These are phyloP conservation scores for Sherardia arvensis DNA, from an alignment of 257 asterid species.

Conservation along the genomic window DNA sequence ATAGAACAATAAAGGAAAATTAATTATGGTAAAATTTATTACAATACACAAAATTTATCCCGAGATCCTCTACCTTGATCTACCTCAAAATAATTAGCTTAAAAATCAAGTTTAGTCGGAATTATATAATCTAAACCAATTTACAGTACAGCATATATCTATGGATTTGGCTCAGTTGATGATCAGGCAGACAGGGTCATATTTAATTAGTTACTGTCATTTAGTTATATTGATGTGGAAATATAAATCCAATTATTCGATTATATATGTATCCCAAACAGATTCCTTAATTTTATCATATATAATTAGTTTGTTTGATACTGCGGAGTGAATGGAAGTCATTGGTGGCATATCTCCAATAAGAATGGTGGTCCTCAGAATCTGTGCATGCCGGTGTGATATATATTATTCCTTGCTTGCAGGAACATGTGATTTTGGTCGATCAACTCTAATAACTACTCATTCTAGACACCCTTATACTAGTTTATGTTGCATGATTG, in stretches of 20 bases:
- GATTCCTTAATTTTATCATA: neutral
- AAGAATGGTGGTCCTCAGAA: neutral
- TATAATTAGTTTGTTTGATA: neutral
- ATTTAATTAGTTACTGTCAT: neutral
- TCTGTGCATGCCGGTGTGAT: constrained; percentile 2
- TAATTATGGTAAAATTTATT: too few relatives aligned
- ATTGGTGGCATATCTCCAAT: neutral
- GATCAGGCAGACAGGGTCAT: too few relatives aligned
- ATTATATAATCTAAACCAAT: too few relatives aligned
- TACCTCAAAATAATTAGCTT: too few relatives aligned
- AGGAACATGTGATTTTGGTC: constrained; percentile 13
- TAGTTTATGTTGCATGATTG: constrained; percentile 21
- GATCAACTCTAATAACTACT: constrained; percentile 5
- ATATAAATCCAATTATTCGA: neutral
- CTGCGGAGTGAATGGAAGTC: neutral
- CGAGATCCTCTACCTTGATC: neutral
- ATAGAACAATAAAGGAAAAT: too few relatives aligned
- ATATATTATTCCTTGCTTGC: constrained; percentile 10
- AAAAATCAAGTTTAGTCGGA: too few relatives aligned
- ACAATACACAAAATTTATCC: too few relatives aligned
- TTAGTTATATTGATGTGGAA: neutral
- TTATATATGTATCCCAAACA: too few relatives aligned
- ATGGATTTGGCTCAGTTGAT: neutral
- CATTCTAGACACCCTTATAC: neutral
- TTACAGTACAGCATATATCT: too few relatives aligned